phyloP scores from a whole-genome alignment of 345 rosid genomes.

The Moringa oleifera region DNA sequence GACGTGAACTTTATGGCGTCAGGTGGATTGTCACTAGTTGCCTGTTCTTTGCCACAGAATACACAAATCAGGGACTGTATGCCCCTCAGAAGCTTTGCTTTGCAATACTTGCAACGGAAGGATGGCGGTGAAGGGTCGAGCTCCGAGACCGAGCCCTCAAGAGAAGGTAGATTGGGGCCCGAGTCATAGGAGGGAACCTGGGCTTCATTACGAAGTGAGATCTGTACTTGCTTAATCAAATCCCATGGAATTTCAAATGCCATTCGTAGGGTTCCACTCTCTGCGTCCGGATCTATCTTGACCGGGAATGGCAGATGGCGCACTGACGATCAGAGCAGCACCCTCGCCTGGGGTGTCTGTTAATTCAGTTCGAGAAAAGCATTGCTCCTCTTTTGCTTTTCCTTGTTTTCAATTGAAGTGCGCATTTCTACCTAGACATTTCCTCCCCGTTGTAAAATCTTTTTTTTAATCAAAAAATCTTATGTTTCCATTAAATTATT shows the following conservation, averaged over 20 bases:
- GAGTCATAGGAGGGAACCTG: conserved; percentile 47
- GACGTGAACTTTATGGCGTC: conserved; percentile 61
- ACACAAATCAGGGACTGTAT: conserved; percentile 58
- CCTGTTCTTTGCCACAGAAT: conserved; percentile 61
- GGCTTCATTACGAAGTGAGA: conserved; percentile 58
- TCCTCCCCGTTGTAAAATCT: too few relatives aligned
- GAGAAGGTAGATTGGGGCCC: conserved; percentile 34
- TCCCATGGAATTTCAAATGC: conserved; percentile 51
- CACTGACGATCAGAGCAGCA: too few relatives aligned
- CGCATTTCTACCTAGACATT: too few relatives aligned
- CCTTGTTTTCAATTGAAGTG: too few relatives aligned
- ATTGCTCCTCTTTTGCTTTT: too few relatives aligned
- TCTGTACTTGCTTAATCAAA: conserved; percentile 46
- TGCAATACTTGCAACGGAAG: conserved; percentile 68
- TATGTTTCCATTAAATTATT: too few relatives aligned
- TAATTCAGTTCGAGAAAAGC: too few relatives aligned
- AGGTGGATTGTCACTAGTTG: conserved; percentile 37
- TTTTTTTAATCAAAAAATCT: too few relatives aligned
- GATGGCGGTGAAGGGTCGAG: conserved; percentile 56
- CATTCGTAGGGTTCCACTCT: conserved; percentile 26
- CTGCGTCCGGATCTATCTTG: too few relatives aligned
- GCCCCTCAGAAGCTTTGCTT: conserved; percentile 60
- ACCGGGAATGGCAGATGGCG: too few relatives aligned
- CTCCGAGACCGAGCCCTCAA: conserved; percentile 39
- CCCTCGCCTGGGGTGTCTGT: too few relatives aligned